A percentile compares a stretch with the other conserved stretches of the same genome.
These are phyloP conservation scores for Suillus hirtellus DNA, from an alignment of 768 basidiomycete genomes.

Conservation along the genomic window DNA sequence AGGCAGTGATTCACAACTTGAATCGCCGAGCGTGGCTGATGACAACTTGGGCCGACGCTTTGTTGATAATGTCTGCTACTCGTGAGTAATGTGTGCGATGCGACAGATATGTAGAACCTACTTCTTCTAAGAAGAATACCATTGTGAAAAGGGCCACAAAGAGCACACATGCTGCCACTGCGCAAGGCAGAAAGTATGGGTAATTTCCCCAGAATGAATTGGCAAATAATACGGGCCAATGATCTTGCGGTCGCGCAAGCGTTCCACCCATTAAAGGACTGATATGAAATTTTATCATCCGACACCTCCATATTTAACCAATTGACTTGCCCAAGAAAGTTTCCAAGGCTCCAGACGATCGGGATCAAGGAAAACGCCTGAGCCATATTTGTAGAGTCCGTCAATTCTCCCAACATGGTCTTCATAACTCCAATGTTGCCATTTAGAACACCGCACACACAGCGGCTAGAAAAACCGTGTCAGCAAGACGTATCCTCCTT, in stretches of 20 bases:
- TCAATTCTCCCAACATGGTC: slow-evolving; percentile 65
- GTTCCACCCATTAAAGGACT: slow-evolving; percentile 60
- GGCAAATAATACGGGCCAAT: slow-evolving; percentile 49
- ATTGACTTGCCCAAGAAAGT: slow-evolving; percentile 36
- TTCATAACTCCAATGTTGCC: slow-evolving; percentile 62
- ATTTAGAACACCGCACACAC: slow-evolving; percentile 37
- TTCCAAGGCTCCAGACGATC: slow-evolving; percentile 27
- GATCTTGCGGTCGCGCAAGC: slow-evolving; percentile 55
- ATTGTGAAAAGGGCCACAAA: slow-evolving; percentile 18
- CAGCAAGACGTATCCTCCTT: background rate
- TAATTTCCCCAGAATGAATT: slow-evolving; percentile 37
- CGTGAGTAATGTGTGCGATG: no score
- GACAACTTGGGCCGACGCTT: background rate
- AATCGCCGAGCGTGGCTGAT: background rate
- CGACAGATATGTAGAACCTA: slow-evolving; percentile 13
- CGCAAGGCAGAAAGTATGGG: slow-evolving; percentile 41
- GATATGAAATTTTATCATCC: slow-evolving; percentile 36
- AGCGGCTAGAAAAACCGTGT: slow-evolving; percentile 26
- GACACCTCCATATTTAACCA: background rate
- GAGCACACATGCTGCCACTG: slow-evolving; percentile 20
- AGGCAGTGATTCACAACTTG: background rate
- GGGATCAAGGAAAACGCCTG: slow-evolving; percentile 35
- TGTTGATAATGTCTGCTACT: slow-evolving; percentile 1
- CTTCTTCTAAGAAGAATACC: slow-evolving; percentile 31
- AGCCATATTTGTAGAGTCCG: slow-evolving; percentile 38